Evolutionary conservation across 1,139 yeast genomes (phyloP), one percentile per base, ranked within the genome.

Genomic region (Pichia sp.): DNA sequence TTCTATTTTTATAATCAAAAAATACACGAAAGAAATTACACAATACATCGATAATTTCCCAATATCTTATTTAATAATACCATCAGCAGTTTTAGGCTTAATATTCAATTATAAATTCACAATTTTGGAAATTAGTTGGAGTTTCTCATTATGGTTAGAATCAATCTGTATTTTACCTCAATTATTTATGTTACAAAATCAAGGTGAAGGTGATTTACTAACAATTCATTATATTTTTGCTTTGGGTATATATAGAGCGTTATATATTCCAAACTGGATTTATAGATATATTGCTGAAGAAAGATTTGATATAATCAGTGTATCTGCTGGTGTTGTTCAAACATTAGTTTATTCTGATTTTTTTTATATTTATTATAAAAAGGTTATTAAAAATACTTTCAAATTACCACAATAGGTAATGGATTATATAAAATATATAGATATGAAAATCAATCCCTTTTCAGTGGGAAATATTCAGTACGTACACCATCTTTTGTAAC

Each of bases 191-290:
- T 75, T 93, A 56, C 96, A 91, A 66, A 84, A 87, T 60, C 83
- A 95, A 2, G 97, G 97, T 18, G 87, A 87, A 64, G 95, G 97
- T 1, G 87, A 87, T 67, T 80, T 87, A 57, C 74, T 93, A 63
- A 93, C 98, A 18, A 80, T 87, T 50, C 97, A 93, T 69, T 93
- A 93, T 69, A 88, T 93, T 58, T 90, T 91, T 69, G 96, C 98
- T 2, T 74, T 93, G 66, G 99, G 99, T 18, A 60, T 85, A 10
- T 93, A 93, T 73, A 78, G 99, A 61, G 87, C 90, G 0, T 74
- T 93, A 53, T 93, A 93, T 69, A 81, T 93, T 60, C 95, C 96
- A 60, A 93, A 91, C 71, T 93, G 99, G 99, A 70, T 90, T 60
- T 91, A 90, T 77, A 81, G 98, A 68, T 89, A 85, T 71, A 74